These are phyloP conservation scores for Hemileccinum rubropunctum DNA, from an alignment of 768 basidiomycete species.

Conservation along the genomic window DNA sequence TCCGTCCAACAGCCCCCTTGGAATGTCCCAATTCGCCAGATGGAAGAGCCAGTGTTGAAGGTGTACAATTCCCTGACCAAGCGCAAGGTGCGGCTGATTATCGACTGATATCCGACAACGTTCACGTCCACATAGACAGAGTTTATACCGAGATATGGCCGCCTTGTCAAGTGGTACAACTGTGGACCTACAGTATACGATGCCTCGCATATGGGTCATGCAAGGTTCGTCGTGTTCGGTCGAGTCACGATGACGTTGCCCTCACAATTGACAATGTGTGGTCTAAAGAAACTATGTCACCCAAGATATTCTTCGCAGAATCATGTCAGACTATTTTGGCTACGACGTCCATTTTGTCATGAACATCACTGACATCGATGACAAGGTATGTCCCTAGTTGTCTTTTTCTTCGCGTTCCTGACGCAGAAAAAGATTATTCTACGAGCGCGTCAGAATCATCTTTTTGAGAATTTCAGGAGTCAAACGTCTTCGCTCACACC, in stretches of 20 bases:
- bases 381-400: slow-evolving; percentile 66
- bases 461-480: slow-evolving; percentile 59
- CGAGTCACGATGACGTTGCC: not conserved
- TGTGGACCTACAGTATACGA: slow-evolving; percentile 99
- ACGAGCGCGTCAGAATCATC: slow-evolving; percentile 78
- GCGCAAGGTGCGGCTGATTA: slow-evolving; percentile 63
- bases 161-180: slow-evolving; percentile 96
- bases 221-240: slow-evolving; percentile 53
- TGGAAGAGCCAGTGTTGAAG: slow-evolving; percentile 52
- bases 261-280: slow-evolving; percentile 1
- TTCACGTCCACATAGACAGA: slow-evolving; percentile 53
- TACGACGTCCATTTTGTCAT: slow-evolving; percentile 98
- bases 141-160: slow-evolving; percentile 67
- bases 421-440: slow-evolving; percentile 75
- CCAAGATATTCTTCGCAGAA: slow-evolving; percentile 44
- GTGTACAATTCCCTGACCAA: slow-evolving; percentile 93
- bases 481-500: slow-evolving; percentile 54
- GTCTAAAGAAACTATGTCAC: slow-evolving; percentile 75
- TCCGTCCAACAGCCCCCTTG: slow-evolving; percentile 56
- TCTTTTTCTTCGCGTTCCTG: slow-evolving; percentile 1
- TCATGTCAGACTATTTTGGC: slow-evolving; percentile 93
- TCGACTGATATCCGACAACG: slow-evolving; percentile 2
- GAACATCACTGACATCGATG: slow-evolving; percentile 99
- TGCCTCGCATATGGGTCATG: slow-evolving; percentile 98
- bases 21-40: slow-evolving; percentile 38